phyloP scores from a whole-genome alignment of 257 asterid genomes.

The Plantago major region DNA sequence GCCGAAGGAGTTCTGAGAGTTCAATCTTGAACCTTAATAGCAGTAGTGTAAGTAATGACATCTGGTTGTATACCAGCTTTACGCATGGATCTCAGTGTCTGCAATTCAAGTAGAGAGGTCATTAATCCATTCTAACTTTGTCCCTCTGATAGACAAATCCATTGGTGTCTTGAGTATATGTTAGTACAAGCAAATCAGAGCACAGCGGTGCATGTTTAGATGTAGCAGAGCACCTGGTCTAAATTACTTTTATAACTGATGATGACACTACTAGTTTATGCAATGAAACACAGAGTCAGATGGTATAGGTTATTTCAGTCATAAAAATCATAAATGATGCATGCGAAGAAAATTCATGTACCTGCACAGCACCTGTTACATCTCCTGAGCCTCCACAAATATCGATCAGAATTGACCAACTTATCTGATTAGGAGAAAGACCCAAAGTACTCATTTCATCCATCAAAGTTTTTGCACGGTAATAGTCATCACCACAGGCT shows the following conservation, averaged over 20 bases:
- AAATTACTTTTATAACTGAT: background rate
- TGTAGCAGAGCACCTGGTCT: too few relatives aligned
- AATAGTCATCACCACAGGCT: slow-evolving; percentile 84
- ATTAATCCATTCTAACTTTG: slow-evolving; percentile 11
- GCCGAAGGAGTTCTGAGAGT: slow-evolving; percentile 15
- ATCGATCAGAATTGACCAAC: slow-evolving; percentile 86
- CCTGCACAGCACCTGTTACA: slow-evolving; percentile 63
- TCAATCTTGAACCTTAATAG: slow-evolving; percentile 64
- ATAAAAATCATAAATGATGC: slow-evolving; percentile 11
- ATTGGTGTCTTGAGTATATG: background rate
- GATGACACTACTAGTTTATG: slow-evolving; percentile 9
- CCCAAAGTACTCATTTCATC: slow-evolving; percentile 80
- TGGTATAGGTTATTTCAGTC: slow-evolving; percentile 6
- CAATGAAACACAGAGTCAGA: slow-evolving; percentile 18
- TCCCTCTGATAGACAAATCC: too few relatives aligned
- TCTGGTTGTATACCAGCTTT: slow-evolving; percentile 85
- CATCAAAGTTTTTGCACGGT: slow-evolving; percentile 79
- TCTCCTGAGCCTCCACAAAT: slow-evolving; percentile 69
- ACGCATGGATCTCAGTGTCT: slow-evolving; percentile 77
- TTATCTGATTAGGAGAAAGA: slow-evolving; percentile 76
- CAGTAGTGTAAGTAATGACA: slow-evolving; percentile 81
- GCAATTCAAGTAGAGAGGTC: slow-evolving; percentile 33
- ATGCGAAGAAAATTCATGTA: slow-evolving; percentile 23
- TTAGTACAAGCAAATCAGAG: slow-evolving; percentile 4
- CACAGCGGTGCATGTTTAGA: background rate